A percentile compares a stretch with the other conserved stretches of the same genome.
Conservation (phyloP, 164 flowering plant genomes). For the Aristolochia contorta region DNA sequence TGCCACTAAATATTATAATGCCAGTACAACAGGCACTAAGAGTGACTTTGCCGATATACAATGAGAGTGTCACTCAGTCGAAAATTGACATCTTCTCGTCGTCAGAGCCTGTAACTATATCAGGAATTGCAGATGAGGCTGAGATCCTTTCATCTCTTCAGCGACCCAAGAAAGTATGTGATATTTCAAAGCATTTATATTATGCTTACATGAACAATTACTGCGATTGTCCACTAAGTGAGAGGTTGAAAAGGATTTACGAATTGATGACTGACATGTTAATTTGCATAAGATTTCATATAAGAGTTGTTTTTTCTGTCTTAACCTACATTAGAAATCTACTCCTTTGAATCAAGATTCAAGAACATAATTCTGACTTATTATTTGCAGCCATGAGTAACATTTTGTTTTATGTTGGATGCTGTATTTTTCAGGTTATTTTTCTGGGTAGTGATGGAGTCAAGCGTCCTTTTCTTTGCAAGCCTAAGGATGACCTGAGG, state of each 20-base stretch:
- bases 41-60: constrained; percentile 64
- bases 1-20: constrained; percentile 95
- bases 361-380: no score
- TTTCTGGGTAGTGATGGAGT: constrained; percentile 92
- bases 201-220: no score
- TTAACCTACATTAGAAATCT: no score
- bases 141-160: constrained; percentile 99
- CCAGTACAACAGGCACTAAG: constrained; percentile 90
- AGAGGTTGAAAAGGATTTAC: no score
- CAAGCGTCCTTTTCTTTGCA: constrained; percentile 89
- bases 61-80: constrained; percentile 26
- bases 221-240: no score
- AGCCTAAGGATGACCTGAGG: constrained; percentile 97
- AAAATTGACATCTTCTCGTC: constrained; percentile 52
- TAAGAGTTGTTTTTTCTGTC: no score
- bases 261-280: no score
- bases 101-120: constrained; percentile 69
- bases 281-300: no score
- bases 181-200: no score
- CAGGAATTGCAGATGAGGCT: constrained; percentile 93
- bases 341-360: no score
- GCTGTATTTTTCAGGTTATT: constrained; percentile 42
- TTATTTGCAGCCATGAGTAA: no score
- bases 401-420: neutral
- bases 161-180: constrained; percentile 78